Base-by-base conservation (phyloP, 768 basidiomycete genomes). In the Mycena metata region DNA sequence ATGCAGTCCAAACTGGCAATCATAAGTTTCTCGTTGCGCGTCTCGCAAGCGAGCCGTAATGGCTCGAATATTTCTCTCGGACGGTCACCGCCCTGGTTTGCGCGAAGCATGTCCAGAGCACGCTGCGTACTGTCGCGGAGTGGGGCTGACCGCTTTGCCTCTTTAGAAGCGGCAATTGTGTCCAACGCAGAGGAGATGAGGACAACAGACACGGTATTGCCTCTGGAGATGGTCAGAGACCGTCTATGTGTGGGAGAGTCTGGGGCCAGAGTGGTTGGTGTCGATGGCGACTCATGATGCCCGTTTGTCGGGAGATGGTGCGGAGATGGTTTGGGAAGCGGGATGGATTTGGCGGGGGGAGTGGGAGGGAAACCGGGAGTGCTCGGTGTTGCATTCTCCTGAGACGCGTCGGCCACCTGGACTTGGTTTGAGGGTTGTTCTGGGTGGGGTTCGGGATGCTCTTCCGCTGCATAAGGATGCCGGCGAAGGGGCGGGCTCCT, bases 1-100 rank as follows among this genome's bases (percentile, higher is more conserved):
- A 98, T 96, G 76, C 98, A 96, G 79, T 99, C 98, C 78, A 99
- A 83, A 73, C 96, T 97, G 19, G 96, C 94, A 76, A 98, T 95
- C 91, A 96, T 94, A 39, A 99, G 87, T 72, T 95, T 95, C 77
- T 98, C 96, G 70, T 86, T 93, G 58, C 91, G 88, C 5, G 96
- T 98, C 83, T 99, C 97, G 81, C 98, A 99, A 11, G 98, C 98
- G 59, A 99, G 84, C 55, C 95, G 90, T 61, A 99, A 85, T n/a
- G 98, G 96, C 75, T 98, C 95, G 75, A 99, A 95, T 58, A 99
- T 93, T 75, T 96, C 93, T 66, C 94, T 86, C 43, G 95, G 95
- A 57, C 79, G 83, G 75, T 92, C 91, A 26, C 90, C 90, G 24
- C 90, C 95, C 75, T 90, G 83, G 65, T 94, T 90, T 39, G 86